Conservation (phyloP, 2,329 filamentous ascomycete genomes). For the Seiridium unicorne region DNA sequence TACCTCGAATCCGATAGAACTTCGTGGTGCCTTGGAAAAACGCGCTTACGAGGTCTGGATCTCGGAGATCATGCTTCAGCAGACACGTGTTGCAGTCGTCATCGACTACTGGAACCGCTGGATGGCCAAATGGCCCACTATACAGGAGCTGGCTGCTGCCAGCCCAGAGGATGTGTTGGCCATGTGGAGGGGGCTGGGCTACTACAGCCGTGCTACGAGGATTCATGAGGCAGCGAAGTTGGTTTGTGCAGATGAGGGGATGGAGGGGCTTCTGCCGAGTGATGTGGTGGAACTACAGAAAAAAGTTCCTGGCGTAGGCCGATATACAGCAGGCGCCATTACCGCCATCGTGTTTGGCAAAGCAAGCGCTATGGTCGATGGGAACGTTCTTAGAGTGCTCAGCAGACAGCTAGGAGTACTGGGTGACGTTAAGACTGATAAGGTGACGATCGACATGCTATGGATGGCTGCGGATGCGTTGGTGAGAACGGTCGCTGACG, state of each 20-base stretch:
- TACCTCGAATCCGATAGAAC: constrained; percentile 24
- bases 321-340: constrained; percentile 63
- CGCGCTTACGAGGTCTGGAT: constrained; percentile 67
- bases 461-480: constrained; percentile 59
- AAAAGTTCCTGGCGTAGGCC: constrained; percentile 57
- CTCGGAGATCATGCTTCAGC: constrained; percentile 66
- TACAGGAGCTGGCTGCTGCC: constrained; percentile 54
- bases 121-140: constrained; percentile 60
- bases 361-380: constrained; percentile 60
- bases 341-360: constrained; percentile 61
- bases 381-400: constrained; percentile 61
- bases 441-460: constrained; percentile 47
- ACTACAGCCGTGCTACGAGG: constrained; percentile 62
- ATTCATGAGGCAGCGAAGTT: constrained; percentile 56
- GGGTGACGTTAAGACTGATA: constrained; percentile 56
- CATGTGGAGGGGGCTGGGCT: constrained; percentile 61
- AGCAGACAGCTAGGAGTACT: constrained; percentile 58
- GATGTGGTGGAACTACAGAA: constrained; percentile 43
- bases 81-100: constrained; percentile 61
- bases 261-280: constrained; percentile 49
- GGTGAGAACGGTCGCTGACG: constrained; percentile 48
- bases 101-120: constrained; percentile 63
- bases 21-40: constrained; percentile 43
- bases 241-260: constrained; percentile 39
- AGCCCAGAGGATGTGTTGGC: constrained; percentile 53